Evolutionary conservation across 805 yeast genomes (phyloP).

Genomic region (Kodamaea fukazawae): DNA sequence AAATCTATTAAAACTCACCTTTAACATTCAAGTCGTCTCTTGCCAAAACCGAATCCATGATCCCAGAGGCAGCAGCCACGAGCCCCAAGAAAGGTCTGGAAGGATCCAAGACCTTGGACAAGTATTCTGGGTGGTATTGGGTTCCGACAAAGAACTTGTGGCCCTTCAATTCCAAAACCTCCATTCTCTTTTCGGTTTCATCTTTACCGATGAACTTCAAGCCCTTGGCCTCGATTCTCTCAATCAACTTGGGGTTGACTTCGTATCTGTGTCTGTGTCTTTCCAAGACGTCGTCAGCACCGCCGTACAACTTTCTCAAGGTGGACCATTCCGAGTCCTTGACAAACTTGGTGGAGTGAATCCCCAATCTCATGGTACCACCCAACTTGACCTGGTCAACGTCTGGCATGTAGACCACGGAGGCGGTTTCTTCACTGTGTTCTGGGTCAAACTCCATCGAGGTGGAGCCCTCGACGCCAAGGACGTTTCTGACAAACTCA

Average conservation of each 20-base stretch:
- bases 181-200: constrained; percentile 89
- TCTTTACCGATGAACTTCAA: constrained; percentile 91
- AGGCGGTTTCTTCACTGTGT: constrained; percentile 59
- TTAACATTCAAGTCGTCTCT: constrained; percentile 42
- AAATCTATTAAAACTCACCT: constrained; percentile 38
- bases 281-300: constrained; percentile 65
- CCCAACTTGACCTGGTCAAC: constrained; percentile 94
- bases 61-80: constrained; percentile 90
- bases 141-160: constrained; percentile 94
- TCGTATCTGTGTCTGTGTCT: constrained; percentile 99
- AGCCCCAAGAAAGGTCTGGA: constrained; percentile 95
- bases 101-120: constrained; percentile 94
- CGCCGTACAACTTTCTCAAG: constrained; percentile 78
- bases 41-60: constrained; percentile 61
- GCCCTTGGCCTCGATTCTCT: constrained; percentile 70
- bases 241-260: constrained; percentile 82
- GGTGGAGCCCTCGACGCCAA: constrained; percentile 65
- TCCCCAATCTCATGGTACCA: constrained; percentile 98
- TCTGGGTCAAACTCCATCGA: constrained; percentile 79
- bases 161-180: constrained; percentile 77
- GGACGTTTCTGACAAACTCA: constrained; percentile 80
- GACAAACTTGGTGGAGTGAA: constrained; percentile 84
- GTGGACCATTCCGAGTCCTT: constrained; percentile 61
- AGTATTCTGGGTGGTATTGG: constrained; percentile 97
- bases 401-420: constrained; percentile 98